Base-by-base conservation (phyloP, 139 green algal species). In the Microglena sp. region DNA sequence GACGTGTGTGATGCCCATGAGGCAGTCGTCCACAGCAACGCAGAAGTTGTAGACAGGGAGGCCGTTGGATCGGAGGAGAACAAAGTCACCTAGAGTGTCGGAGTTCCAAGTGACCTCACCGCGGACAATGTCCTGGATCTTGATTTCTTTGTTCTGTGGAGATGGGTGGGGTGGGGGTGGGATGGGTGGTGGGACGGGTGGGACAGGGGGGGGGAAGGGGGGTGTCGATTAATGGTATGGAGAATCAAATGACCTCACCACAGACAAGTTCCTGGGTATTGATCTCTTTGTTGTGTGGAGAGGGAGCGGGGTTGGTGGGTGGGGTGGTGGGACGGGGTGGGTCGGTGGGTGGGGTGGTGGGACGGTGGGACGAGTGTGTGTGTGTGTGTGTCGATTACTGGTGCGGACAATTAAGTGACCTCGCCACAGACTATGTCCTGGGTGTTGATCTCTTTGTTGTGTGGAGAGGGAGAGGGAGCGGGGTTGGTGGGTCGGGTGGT, bases 41-140 rank as follows among this genome's bases (percentile, higher is more conserved):
- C 92, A 99, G 70, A 99, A 99, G 84, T 99, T 99, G 84, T 99
- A 99, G 18, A 99, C 94, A 4, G 94, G 94, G 63, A 96, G 79
- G 32, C 94, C 94, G 75, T 96, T 97, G 71, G 85, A 95, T 36
- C 94, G 83, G 74, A 99, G 78, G 45, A 99, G 72, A 7, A 99
- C 87, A 82, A 99, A 99, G 82, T 99, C 94, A n/a, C 94, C 94
- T 54, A 99, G 77, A 1, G 89, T 97, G 84, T 97, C 80, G 4
- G 91, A 97, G 81, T 93, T 93, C 89, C 91, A 99, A 2, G 74
- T 74, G 32, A 98, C 92, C 43, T 94, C 81, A 15, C 89, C 92
- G 22, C 93, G 83, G 31, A 99, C 80, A 7, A 82, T 64, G 79
- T 99, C 94, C 26, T 91, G 55, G 26, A 92, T 87, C 1, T 45